A percentile compares a stretch with the other conserved stretches of the same genome.
Evolutionary conservation across 2,329 filamentous ascomycete species (phyloP).

Genomic region (Scedosporium minutisporum): DNA sequence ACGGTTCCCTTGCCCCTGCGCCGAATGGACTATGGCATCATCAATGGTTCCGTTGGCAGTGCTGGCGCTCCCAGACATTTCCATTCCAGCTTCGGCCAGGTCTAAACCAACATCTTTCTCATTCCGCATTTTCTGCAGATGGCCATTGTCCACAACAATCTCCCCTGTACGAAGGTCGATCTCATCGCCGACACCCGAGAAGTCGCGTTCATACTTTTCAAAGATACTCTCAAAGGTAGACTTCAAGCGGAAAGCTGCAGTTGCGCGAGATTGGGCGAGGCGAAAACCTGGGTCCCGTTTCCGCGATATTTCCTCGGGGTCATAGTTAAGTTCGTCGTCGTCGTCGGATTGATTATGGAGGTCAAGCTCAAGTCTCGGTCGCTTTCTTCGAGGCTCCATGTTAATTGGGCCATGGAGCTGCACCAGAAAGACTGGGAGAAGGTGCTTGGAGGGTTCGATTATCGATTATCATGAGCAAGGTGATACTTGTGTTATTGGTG

Average conservation of each 20-base stretch:
- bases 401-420: slow-evolving; percentile 3
- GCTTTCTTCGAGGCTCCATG: slow-evolving; percentile 54
- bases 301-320: slow-evolving; percentile 35
- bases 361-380: slow-evolving; percentile 42
- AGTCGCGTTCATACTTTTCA: slow-evolving; percentile 76
- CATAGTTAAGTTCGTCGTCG: slow-evolving; percentile 36
- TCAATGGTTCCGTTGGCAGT: slow-evolving; percentile 23
- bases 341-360: slow-evolving; percentile 25
- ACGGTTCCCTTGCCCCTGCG: too few species aligned
- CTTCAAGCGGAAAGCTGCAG: slow-evolving; percentile 64
- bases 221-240: slow-evolving; percentile 84
- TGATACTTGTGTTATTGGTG: too few species aligned
- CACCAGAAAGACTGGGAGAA: too few species aligned
- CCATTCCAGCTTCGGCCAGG: slow-evolving; percentile 9
- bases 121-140: slow-evolving; percentile 54
- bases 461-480: too few species aligned
- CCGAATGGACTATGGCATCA: slow-evolving; percentile 13
- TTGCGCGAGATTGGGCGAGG: slow-evolving; percentile 51
- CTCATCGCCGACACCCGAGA: slow-evolving; percentile 76
- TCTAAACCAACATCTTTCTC: slow-evolving; percentile 38
- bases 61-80: background rate
- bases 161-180: slow-evolving; percentile 75
- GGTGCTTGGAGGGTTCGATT: too few species aligned
- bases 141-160: slow-evolving; percentile 85
- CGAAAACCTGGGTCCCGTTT: slow-evolving; percentile 44